Base-by-base conservation (phyloP, 257 asterid species). In the Solanum dulcamara region DNA sequence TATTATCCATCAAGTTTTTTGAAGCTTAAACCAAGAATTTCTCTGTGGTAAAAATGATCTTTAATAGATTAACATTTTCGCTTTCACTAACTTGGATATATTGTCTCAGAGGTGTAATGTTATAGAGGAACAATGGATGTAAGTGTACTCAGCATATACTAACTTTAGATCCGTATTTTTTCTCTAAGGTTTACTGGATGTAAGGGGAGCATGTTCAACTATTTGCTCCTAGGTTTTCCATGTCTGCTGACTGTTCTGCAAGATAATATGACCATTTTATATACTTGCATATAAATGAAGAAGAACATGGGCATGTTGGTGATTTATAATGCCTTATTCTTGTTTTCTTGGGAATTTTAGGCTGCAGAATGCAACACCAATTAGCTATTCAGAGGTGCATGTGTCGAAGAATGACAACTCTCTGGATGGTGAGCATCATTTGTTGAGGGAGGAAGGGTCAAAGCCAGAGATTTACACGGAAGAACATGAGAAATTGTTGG, bases 391-490 rank as follows among this genome's bases (percentile, higher is more conserved):
- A 4, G 98, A 95, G 89, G 68, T 85, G 57, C 74, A 15, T 10
- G 59, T 81, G 67, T 35, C 89, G 24, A 90, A 92, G 90, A 90
- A 86, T 32, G 95, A 84, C 10, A 82, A 89, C 33, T 70, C 88
- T 4, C 83, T 83, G 77, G 89, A 87, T n/a, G 64, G 37, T 12
- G 86, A 51, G 33, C 64, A 12, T 46, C 86, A 85, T 81, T 86
- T 93, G 87, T 86, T 86, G 90, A 93, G 93, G 70, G 94, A 89
- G 88, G 94, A 70, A 88, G 98, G 98, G 66, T 90, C 93, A 13
- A 93, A 70, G 83, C 97, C 97, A 14, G 99, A 97, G 89, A 85
- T 92, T 83, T 97, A 97, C 89, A 92, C 97, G 0, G 98, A 97
- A 72, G 98, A 95, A 74, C 97, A 97, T 85, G 97, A 92, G 84